Base-by-base conservation (phyloP, 441 rosid species). In the Bruguiera hainesii region DNA sequence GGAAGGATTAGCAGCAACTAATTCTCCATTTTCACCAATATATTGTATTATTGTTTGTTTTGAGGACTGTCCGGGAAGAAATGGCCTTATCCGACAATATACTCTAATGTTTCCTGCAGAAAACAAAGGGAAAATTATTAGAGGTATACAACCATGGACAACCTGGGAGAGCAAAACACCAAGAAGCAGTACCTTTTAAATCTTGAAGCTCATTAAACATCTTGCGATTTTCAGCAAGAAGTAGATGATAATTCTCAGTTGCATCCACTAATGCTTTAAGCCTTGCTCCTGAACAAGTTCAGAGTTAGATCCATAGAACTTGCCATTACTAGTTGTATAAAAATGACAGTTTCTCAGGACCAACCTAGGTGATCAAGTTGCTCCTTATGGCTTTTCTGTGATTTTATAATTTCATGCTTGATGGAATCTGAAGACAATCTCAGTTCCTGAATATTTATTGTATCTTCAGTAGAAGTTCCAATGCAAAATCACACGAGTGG, bases 181-280 rank as follows among this genome's bases (percentile, higher is more conserved):
- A 64, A 62, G 55, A 29, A 7, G 26, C 2, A 20, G 49, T 63
- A 91, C 98, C 98, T 91, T 84, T 91, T 57, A 91, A 73, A 71
- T 94, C 98, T 73, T 89, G 97, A 68, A 91, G 82, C 84, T 94
- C 98, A 51, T 89, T 94, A 75, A 84, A 94, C 64, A 94, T 71
- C 77, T 68, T 89, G 51, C 87, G 81, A 63, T 94, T 94, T 79
- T 94, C 98, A 31, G 88, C 80, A 64, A 94, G 89, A 74, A 89
- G 89, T 23, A 72, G 66, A 67, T 87, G 84, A 70, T 89, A 89
- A 76, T 88, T 89, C 79, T 80, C 85, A 8, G 89, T 91, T 39
- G 90, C 92, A 63, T 79, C 78, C 49, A 82, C 59, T 61, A 89
- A 70, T 75, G 78, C 79, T 71, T 70, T 75, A 28, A 94, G 67